Base-by-base conservation (phyloP, 225 moss, liverwort and hornwort species). In the Physcomitrium patens region DNA sequence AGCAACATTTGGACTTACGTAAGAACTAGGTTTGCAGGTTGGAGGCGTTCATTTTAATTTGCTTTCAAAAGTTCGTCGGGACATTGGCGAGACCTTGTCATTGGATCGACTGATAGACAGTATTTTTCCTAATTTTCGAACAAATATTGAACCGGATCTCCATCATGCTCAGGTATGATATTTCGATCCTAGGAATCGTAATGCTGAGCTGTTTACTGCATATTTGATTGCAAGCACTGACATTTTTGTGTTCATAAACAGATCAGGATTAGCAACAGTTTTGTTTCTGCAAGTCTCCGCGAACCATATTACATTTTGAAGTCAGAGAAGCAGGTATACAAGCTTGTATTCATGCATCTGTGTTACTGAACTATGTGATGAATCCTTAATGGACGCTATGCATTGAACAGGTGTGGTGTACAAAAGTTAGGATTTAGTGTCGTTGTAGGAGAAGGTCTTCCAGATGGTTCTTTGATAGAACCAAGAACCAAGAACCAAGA, bases 261-360 rank as follows among this genome's bases (percentile, higher is more conserved):
- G 89, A 93, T 93, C 80, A 91, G 77, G 80, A 86, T 93, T 72
- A 93, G 89, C 89, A 93, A 91, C 86, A 93, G 87, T 79, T 91
- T 93, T 68, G 89, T 87, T 26, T 89, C 91, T 67, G 78, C 89
- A n/a, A 91, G 91, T n/a, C 86, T 93, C 53, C 85, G 93, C 63
- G 89, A 93, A 80, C 93, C 93, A 65, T 91, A 82, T 70, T 93
- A 93, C 67, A 91, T 93, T 42, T 76, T 93, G 79, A 93, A 93
- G 86, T 81, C 83, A 49, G 89, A 89, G 49, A 93, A 91, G 52
- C 85, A 89, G 87, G 93, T 93, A 75, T 7, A 9, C 45, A 42
- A 3, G 23, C 24, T 42, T 27, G 50, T 46, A 19, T 19, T 60
- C 43, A 20, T 23, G 24, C 7, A 9, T 23, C 12, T 12, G 24